These are phyloP conservation scores for Clausena lansium DNA, from an alignment of 345 rosid genomes.

Conservation along the genomic window DNA sequence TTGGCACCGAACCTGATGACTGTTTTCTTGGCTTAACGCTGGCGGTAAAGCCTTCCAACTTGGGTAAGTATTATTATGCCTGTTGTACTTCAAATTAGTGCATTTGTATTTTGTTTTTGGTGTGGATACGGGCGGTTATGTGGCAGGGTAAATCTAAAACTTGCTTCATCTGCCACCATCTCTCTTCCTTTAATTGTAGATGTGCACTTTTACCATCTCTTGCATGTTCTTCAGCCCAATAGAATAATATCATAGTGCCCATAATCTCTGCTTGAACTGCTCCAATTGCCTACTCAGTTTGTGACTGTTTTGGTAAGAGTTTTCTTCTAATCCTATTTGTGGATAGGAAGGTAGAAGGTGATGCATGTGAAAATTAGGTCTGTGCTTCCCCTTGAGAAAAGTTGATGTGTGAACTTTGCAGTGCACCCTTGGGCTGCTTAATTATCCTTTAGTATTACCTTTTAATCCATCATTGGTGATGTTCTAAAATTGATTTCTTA, in stretches of 20 bases:
- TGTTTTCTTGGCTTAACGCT: constrained; percentile 90
- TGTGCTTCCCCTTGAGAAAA: background rate
- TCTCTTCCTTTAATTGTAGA: background rate
- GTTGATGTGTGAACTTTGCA: background rate
- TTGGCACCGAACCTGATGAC: constrained; percentile 74
- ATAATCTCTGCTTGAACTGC: background rate
- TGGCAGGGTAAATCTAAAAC: background rate
- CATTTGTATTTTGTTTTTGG: background rate
- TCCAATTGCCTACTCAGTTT: background rate
- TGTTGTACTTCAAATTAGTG: background rate
- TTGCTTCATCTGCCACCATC: background rate
- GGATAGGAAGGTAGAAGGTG: background rate
- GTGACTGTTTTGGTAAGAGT: background rate
- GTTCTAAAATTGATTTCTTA: background rate
- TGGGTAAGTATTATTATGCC: constrained; percentile 41
- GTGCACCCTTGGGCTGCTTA: background rate
- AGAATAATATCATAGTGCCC: background rate
- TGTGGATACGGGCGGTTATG: background rate
- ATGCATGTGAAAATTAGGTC: background rate
- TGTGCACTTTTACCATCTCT: background rate
- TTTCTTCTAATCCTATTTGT: background rate
- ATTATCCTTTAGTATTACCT: background rate
- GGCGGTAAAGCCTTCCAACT: constrained; percentile 77
- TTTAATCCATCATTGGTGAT: background rate
- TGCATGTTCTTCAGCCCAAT: background rate